Percentiles rank a stretch among this genome's conserved stretches.
phyloP scores from a whole-genome alignment of 805 yeast species.

The Candida jianshihensis region DNA sequence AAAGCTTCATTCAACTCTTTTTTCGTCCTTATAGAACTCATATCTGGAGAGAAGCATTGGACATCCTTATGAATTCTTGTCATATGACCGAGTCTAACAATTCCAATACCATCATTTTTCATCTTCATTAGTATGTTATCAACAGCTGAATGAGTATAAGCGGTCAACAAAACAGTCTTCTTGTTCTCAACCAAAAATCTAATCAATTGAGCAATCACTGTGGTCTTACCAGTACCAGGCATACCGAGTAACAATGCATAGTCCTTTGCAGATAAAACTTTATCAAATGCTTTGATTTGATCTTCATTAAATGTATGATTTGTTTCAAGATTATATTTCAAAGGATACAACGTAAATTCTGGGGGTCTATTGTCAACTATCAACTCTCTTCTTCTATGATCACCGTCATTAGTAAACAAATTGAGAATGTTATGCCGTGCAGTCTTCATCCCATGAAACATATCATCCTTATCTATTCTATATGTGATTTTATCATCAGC shows the following conservation, averaged over 20 bases:
- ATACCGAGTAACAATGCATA: conserved; percentile 83
- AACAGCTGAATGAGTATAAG: conserved; percentile 94
- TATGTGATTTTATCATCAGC: conserved; percentile 26
- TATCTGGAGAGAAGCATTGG: conserved; percentile 41
- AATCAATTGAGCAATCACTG: conserved; percentile 76
- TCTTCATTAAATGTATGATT: conserved; percentile 50
- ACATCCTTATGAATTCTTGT: conserved; percentile 58
- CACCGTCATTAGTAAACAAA: conserved; percentile 45
- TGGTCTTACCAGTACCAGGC: conserved; percentile 98
- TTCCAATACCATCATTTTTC: conserved; percentile 35
- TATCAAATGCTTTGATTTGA: conserved; percentile 63
- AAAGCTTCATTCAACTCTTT: conserved; percentile 42
- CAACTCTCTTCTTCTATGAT: conserved; percentile 24
- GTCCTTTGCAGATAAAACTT: conserved; percentile 59
- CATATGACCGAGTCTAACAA: conserved; percentile 63
- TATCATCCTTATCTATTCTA: conserved; percentile 76
- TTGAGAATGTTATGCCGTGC: conserved; percentile 74
- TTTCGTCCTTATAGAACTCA: conserved; percentile 31
- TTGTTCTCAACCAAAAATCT: conserved; percentile 49
- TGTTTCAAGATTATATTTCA: conserved; percentile 14
- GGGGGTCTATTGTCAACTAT: conserved; percentile 29
- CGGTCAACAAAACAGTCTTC: conserved; percentile 68
- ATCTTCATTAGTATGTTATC: conserved; percentile 84
- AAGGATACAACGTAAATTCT: conserved; percentile 17
- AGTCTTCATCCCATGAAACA: conserved; percentile 64